These are phyloP conservation scores for Eimeria brunetti DNA, from an alignment of 169 alveolate species.

Conservation along the genomic window DNA sequence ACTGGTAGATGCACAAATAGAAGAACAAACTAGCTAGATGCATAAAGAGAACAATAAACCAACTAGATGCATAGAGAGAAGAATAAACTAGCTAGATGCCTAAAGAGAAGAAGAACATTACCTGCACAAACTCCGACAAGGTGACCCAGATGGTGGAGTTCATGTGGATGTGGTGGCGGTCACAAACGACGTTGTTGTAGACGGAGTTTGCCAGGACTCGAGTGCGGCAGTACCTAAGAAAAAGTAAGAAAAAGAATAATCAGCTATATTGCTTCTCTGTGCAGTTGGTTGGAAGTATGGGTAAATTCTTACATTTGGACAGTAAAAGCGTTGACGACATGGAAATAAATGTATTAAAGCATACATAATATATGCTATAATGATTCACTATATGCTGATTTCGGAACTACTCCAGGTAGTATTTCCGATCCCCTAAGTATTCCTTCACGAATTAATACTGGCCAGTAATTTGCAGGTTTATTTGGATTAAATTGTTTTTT, in stretches of 20 bases:
- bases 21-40: not conserved
- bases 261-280: not conserved
- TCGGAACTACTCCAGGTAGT: too few species aligned
- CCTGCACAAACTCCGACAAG: conserved; percentile 84
- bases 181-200: conserved; percentile 93
- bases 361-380: too few species aligned
- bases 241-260: not conserved
- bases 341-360: too few species aligned
- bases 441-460: too few species aligned
- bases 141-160: conserved; percentile 97
- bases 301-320: not conserved
- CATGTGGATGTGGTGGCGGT: conserved; percentile 96
- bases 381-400: too few species aligned
- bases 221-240: conserved; percentile 86
- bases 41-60: too few species aligned
- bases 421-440: too few species aligned
- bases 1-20: not conserved
- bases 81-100: not conserved
- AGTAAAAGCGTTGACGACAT: too few species aligned
- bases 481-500: too few species aligned
- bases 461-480: too few species aligned
- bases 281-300: not conserved
- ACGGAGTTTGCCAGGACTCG: conserved; percentile 93
- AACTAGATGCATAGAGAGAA: too few species aligned
- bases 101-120: not conserved